Evolutionary conservation across 305 asterid species (phyloP).

Genomic region (Solanum hybrid): DNA sequence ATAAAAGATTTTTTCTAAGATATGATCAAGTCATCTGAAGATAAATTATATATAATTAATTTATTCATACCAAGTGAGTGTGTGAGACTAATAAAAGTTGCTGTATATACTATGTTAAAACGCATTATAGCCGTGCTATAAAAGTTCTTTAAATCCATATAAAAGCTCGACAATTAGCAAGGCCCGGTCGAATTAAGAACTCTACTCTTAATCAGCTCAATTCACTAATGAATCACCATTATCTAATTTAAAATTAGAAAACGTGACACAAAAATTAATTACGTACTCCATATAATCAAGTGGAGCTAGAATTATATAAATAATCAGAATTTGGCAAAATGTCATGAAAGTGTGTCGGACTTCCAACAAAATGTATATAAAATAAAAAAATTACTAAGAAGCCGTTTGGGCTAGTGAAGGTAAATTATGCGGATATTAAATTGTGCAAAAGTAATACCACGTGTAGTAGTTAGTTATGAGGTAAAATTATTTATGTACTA

Average conservation of each 20-base stretch:
- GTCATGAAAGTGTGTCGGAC: not conserved
- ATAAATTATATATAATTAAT: not conserved
- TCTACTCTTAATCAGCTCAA: not conserved
- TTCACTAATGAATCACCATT: not conserved
- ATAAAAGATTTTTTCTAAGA: not conserved
- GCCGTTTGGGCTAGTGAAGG: not conserved
- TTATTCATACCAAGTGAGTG: not conserved
- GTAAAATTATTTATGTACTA: not conserved
- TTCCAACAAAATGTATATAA: constrained; percentile 5
- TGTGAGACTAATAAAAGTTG: not conserved
- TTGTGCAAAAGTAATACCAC: not conserved
- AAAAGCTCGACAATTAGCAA: not conserved
- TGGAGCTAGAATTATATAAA: not conserved
- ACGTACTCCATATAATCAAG: not conserved
- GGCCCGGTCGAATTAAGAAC: not conserved
- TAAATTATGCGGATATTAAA: too few species aligned
- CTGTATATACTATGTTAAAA: not conserved
- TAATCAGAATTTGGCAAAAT: not conserved
- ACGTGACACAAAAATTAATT: not conserved
- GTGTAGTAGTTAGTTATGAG: not conserved
- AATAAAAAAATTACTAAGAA: not conserved
- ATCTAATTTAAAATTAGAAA: not conserved
- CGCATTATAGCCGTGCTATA: not conserved
- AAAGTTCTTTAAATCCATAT: not conserved
- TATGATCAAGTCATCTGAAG: not conserved